Base-by-base conservation (phyloP, 2,329 filamentous ascomycete genomes). In the Diaporthe citri region DNA sequence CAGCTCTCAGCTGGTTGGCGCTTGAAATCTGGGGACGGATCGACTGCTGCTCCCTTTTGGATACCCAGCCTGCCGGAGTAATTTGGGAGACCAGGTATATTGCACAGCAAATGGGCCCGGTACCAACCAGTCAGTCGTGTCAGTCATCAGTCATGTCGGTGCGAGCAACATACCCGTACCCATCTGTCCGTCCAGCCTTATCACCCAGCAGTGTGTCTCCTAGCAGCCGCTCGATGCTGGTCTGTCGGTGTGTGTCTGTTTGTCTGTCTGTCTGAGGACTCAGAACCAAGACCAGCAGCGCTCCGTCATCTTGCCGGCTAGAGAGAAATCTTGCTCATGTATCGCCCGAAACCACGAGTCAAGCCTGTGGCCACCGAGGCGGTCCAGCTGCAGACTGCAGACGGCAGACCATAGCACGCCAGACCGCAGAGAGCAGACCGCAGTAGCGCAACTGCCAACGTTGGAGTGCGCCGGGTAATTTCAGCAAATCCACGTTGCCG, bases 401-500 rank as follows among this genome's bases (percentile, higher is more conserved):
- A 48, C 13, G 71, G 57, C 60, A 51, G 31, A 51, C 28, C 39
- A 43, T 51, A 72, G 59, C 39, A 31, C 20, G 43, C 43, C 43
- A 48, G 43, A 48, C 43, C 22, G 25, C 51, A 56, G n/a, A 66
- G 2, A 66, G 64, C 56, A 52, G 31, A 51, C 28, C 48, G 56
- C 56, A 74, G 56, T 70, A 74, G 71, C 71, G 56, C 43, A 36
- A 48, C 69, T 67, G 60, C 59, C 69, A 66, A 72, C 56, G 51
- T 67, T 60, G 59, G 52, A 67, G 22, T 43, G 57, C 57, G 70
- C 57, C 57, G 70, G 70, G 34, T 64, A 66, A 59, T 74, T 41
- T 72, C 56, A 71, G 57, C 34, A 57, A 74, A 51, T 62, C 73
- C 69, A 74, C 73, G 73, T 59, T 57, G 69, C 69, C 51, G 69